These are phyloP conservation scores for Trichoderma sp. DNA, from an alignment of 2,329 filamentous ascomycete genomes.

Conservation along the genomic window DNA sequence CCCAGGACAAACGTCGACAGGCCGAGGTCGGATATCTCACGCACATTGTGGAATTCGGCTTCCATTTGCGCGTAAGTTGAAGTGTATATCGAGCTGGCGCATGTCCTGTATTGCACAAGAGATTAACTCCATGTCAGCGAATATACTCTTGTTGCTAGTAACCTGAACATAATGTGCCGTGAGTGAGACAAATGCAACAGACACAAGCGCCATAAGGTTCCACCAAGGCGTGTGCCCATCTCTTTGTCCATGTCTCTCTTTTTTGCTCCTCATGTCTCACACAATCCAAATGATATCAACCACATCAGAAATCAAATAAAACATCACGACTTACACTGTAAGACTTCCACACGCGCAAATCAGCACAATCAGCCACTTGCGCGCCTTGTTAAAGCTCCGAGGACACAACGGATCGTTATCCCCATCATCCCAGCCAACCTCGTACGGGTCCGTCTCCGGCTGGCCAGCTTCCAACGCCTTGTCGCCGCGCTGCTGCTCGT, in stretches of 20 bases:
- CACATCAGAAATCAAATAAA: not conserved
- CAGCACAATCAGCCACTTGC: conserved; percentile 76
- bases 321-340: conserved; percentile 67
- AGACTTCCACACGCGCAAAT: conserved; percentile 73
- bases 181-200: not conserved
- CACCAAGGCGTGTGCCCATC: not conserved
- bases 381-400: conserved; percentile 59
- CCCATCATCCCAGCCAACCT: conserved; percentile 53
- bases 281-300: not conserved
- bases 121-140: not conserved
- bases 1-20: conserved; percentile 81
- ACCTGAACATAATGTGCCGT: not conserved
- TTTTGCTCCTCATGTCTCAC: not conserved
- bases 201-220: not conserved
- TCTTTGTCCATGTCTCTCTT: not conserved
- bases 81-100: conserved; percentile 84
- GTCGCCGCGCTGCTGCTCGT: conserved; percentile 25
- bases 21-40: conserved; percentile 73
- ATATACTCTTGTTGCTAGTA: not conserved
- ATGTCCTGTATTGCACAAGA: conserved; percentile 55
- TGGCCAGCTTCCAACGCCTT: not conserved
- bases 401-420: conserved; percentile 73
- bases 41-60: conserved; percentile 67
- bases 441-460: conserved; percentile 49
- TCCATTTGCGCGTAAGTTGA: conserved; percentile 76